phyloP scores from a whole-genome alignment of 2,329 filamentous ascomycete genomes.

The Hypomyces rosellus region DNA sequence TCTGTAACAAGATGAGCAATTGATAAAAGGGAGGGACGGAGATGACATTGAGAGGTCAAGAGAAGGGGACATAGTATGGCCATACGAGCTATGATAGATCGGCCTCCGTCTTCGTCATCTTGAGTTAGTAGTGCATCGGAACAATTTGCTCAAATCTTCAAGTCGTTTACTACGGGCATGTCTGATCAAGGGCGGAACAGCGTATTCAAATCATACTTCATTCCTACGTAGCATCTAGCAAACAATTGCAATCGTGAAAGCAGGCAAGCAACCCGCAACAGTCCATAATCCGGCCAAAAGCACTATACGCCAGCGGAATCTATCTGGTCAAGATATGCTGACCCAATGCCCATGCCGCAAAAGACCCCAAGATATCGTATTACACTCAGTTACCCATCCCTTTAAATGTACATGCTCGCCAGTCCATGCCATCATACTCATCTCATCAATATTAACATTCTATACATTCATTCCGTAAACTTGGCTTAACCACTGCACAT shows the following conservation, averaged over 20 bases:
- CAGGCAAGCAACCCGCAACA: neutral
- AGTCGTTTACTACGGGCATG: too few relatives aligned
- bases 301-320: neutral
- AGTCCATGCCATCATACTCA: constrained; percentile 16
- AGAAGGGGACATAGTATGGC: too few relatives aligned
- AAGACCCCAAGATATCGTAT: neutral
- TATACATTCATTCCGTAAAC: neutral
- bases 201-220: too few relatives aligned
- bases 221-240: neutral
- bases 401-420: neutral
- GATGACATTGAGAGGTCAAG: too few relatives aligned
- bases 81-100: too few relatives aligned
- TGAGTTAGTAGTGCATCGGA: too few relatives aligned
- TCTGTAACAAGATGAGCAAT: too few relatives aligned
- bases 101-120: too few relatives aligned
- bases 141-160: too few relatives aligned
- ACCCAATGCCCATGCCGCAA: neutral
- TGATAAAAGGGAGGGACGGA: too few relatives aligned
- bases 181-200: too few relatives aligned
- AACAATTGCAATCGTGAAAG: neutral
- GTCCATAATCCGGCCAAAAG: neutral
- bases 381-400: neutral
- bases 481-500: constrained; percentile 86
- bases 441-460: constrained; percentile 24
- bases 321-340: neutral